Evolutionary conservation across 108 stramenopile genomes (phyloP), one percentile per base, ranked within the genome.

Genomic region (Cylindrotheca fusiformis): DNA sequence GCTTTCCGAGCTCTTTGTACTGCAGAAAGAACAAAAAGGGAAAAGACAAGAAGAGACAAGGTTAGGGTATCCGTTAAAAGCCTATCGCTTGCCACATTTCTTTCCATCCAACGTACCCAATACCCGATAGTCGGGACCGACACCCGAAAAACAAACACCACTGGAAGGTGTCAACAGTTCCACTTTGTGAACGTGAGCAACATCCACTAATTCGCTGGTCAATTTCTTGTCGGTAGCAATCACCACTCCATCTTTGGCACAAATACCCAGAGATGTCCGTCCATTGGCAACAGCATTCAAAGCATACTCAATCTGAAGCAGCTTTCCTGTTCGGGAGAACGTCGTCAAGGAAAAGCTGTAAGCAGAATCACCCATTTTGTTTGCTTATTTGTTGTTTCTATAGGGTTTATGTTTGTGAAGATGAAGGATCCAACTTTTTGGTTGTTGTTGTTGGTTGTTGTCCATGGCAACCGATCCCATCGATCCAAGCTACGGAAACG

Each of bases 141-240:
- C 84, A 12, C 99, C 99, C n/a, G 95, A 66, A 68, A 95, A 99
- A 4, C 97, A 98, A 63, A 99, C 90, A 31, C 98, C 99, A 29
- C 75, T 65, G 48, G 83, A 76, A 22, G 93, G 89, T 29, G 95
- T 95, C 29, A 99, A 81, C 22, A 61, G 60, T 56, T 95, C 91
- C 49, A 99, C 87, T 84, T 99, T 98, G 8, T 81, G 68, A 4
- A 98, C 93, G 22, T 90, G 77, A 22, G 67, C 81, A 3, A 77
- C 69, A 54, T 99, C 99, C 5, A 99, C 92, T 41, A 99, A 68
- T 2, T 85, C 78, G 17, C 80, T 76, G 0, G 86, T 73, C 52
- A 99, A 75, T 63, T 98, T 99, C 80, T 99, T 99, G 59, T 98
- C 96, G 14, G 99, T 99, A 18, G 93, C 96, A 65, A 99, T 93